Conservation (phyloP, 2,329 filamentous ascomycete genomes). For the Chrysoporthe cubensis region DNA sequence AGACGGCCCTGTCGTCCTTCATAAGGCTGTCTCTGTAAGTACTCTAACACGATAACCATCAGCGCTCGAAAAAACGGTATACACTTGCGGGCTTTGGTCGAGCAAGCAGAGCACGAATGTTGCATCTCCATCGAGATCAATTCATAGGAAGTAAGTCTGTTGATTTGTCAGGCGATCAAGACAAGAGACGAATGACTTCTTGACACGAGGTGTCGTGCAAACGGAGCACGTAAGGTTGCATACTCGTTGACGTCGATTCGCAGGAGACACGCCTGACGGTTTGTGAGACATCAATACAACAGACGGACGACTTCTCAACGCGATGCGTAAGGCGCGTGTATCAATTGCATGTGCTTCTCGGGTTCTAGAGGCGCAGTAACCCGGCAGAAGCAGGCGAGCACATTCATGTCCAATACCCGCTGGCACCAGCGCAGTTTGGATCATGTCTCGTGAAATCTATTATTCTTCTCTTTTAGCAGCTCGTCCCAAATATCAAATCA, state of each 20-base stretch:
- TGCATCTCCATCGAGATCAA: background rate
- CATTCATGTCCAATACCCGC: background rate
- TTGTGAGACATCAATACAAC: background rate
- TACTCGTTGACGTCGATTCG: background rate
- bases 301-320: background rate
- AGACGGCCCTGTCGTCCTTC: background rate
- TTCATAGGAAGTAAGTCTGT: background rate
- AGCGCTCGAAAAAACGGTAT: background rate
- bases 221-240: background rate
- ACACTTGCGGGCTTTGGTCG: background rate
- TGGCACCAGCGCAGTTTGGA: background rate
- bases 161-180: background rate
- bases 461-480: slow-evolving; percentile 16
- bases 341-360: too few relatives aligned
- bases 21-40: background rate
- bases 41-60: background rate
- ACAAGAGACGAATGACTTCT: background rate
- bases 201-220: background rate
- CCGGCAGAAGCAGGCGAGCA: background rate
- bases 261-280: background rate
- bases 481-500: slow-evolving; percentile 11
- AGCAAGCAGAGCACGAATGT: background rate
- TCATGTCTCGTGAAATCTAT: slow-evolving; percentile 21
- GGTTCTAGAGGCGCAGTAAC: background rate
- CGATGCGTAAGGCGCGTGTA: background rate